Conservation (phyloP, 352 stramenopile species). For the Phytophthora uliginosa region DNA sequence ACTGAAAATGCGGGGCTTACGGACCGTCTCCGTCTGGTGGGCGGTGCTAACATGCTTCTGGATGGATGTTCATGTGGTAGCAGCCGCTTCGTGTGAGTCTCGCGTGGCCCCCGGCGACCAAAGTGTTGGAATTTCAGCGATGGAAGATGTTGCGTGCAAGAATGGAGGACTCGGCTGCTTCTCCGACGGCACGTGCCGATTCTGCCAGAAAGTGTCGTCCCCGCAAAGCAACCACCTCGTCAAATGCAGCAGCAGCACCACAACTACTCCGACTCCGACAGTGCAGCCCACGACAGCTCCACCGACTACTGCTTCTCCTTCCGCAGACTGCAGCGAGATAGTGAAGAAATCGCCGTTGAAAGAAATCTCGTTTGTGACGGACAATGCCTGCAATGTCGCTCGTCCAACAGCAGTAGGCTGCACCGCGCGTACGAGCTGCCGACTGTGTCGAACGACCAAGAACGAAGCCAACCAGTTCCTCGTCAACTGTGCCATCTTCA, state of each 20-base stretch:
- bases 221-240: constrained; percentile 29
- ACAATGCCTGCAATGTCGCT: constrained; percentile 36
- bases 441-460: constrained; percentile 59
- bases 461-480: constrained; percentile 62
- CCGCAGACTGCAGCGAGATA: constrained; percentile 20
- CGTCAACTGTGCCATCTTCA: constrained; percentile 14
- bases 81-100: constrained; percentile 13
- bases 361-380: constrained; percentile 46
- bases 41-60: constrained; percentile 8
- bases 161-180: constrained; percentile 44
- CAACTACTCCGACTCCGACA: constrained; percentile 1
- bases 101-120: constrained; percentile 30
- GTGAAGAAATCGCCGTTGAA: constrained; percentile 32
- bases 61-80: neutral
- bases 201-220: constrained; percentile 35
- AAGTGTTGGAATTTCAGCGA: constrained; percentile 35
- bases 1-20: constrained; percentile 6
- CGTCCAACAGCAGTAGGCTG: constrained; percentile 39
- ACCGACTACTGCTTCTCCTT: neutral
- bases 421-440: constrained; percentile 44
- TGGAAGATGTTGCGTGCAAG: constrained; percentile 35
- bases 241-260: constrained; percentile 12
- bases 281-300: constrained; percentile 4
- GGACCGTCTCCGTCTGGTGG: constrained; percentile 10
- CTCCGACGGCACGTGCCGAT: constrained; percentile 36